Conservation (phyloP, 2,329 filamentous ascomycete genomes). For the Fusarium setosum region DNA sequence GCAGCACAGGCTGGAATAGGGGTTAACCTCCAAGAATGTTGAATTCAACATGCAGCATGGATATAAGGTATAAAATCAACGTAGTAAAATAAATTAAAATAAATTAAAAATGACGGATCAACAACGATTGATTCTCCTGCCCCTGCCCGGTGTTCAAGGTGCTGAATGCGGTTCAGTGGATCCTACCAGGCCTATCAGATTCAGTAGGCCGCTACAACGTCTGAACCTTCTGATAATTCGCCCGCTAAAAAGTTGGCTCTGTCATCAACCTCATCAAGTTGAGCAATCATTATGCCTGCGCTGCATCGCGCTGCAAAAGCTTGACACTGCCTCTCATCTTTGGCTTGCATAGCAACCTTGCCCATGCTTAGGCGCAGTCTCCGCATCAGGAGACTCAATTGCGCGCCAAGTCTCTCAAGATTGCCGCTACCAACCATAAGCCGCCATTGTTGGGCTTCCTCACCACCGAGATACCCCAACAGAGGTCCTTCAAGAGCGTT, state of each 20-base stretch:
- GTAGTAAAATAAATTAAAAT: background rate
- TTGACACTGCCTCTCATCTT: background rate
- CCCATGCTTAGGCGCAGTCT: constrained; percentile 43
- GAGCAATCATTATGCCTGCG: background rate
- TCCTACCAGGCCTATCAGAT: too few species aligned
- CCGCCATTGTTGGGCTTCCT: background rate
- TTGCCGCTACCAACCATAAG: background rate
- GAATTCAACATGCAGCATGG: constrained; percentile 37
- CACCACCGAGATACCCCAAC: background rate
- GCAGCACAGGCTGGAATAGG: background rate
- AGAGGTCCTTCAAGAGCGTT: background rate
- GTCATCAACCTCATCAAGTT: background rate
- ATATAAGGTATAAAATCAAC: background rate
- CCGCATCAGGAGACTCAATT: constrained; percentile 30
- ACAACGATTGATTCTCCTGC: background rate
- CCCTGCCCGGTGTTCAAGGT: background rate
- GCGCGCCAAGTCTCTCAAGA: constrained; percentile 12
- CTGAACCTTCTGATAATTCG: constrained; percentile 5
- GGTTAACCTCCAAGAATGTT: constrained; percentile 25
- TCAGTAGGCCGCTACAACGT: constrained; percentile 1
- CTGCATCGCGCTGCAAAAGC: background rate
- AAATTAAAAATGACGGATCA: background rate
- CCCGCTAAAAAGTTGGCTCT: background rate
- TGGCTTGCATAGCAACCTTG: background rate
- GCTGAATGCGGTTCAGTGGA: too few species aligned